Evolutionary conservation across 768 basidiomycete genomes (phyloP).

Genomic region (Tremella fuciformis): DNA sequence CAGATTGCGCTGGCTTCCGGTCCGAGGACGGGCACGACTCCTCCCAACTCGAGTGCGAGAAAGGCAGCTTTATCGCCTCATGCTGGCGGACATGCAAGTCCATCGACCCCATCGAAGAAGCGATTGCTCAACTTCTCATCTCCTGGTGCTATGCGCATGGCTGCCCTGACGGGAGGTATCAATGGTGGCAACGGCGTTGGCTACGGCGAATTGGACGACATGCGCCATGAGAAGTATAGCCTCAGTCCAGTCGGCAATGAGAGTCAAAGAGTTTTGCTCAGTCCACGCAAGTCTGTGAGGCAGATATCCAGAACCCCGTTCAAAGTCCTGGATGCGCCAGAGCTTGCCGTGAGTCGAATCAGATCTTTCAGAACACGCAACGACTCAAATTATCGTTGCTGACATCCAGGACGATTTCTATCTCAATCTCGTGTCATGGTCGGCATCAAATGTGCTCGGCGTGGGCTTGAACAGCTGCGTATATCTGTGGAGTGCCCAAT

Average conservation of each 20-base stretch:
- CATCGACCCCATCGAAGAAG: slow-evolving; percentile 49
- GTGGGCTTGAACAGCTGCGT: slow-evolving; percentile 90
- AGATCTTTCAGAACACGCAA: background rate
- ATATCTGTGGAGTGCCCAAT: slow-evolving; percentile 95
- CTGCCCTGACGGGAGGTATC: slow-evolving; percentile 52
- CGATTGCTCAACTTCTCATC: slow-evolving; percentile 49
- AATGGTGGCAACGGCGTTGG: slow-evolving; percentile 33
- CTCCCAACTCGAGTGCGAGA: slow-evolving; percentile 23
- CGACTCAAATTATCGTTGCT: background rate
- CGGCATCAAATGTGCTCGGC: slow-evolving; percentile 86
- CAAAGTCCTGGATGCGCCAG: slow-evolving; percentile 93
- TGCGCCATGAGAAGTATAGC: slow-evolving; percentile 83
- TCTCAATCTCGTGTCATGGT: slow-evolving; percentile 97
- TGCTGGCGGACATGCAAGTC: slow-evolving; percentile 26
- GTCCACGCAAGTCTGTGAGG: slow-evolving; percentile 74
- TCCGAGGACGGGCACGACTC: slow-evolving; percentile 22
- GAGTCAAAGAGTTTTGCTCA: slow-evolving; percentile 75
- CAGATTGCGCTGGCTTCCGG: slow-evolving; percentile 35
- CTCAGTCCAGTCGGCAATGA: slow-evolving; percentile 83
- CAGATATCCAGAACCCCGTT: slow-evolving; percentile 92
- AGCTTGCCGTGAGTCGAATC: slow-evolving; percentile 63
- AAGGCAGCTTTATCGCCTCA: slow-evolving; percentile 44
- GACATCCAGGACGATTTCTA: slow-evolving; percentile 62
- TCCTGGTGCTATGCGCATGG: slow-evolving; percentile 58
- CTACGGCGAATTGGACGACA: slow-evolving; percentile 64